Base-by-base conservation (phyloP, 2,329 filamentous ascomycete species). In the Rutstroemia sp. region DNA sequence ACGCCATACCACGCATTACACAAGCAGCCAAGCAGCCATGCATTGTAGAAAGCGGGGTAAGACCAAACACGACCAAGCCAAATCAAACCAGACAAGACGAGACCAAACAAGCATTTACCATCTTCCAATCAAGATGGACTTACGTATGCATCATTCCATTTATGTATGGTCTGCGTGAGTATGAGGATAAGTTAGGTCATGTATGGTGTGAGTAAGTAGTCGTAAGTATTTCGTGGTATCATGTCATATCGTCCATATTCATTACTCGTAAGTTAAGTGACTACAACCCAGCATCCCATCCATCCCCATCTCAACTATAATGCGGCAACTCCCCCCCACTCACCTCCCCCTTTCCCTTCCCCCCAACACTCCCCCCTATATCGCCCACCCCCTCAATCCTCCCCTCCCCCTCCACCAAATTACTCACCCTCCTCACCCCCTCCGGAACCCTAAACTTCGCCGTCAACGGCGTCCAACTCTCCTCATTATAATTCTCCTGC, bases 401-500 rank as follows among this genome's bases (percentile, higher is more conserved):
- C 17, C 42, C 19, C 2, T 19, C 19, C 21, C 53, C 56, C 44
- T 61, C 58, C 8, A 60, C 59, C 39, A 64, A 51, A 62, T 69
- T 60, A 61, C 62, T 65, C 5, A 65, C 54, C 54, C 56, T 65
- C 56, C 45, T 61, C 9, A 60, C 61, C 0, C 63, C 65, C 9
- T 60, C 58, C 0, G 62, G 61, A 25, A 66, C 42, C 55, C 62
- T 63, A 37, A 81, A 82, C 65, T 79, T 73, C 27, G 73, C 67
- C 68, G 77, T 75, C 63, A 81, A 64, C 3, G 76, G 76, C 46
- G 70, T 77, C 85, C 85, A 89, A 66, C 82, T 86, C 71, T 88
- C 82, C 19, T 78, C 78, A 69, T 87, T 87, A 65, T 88, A 88
- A 59, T 79, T 78, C 57, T 80, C 75, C 68, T 88, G 86, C 42